These are phyloP conservation scores for Astragalus membranaceus DNA, from an alignment of 306 rosid species.

Conservation along the genomic window DNA sequence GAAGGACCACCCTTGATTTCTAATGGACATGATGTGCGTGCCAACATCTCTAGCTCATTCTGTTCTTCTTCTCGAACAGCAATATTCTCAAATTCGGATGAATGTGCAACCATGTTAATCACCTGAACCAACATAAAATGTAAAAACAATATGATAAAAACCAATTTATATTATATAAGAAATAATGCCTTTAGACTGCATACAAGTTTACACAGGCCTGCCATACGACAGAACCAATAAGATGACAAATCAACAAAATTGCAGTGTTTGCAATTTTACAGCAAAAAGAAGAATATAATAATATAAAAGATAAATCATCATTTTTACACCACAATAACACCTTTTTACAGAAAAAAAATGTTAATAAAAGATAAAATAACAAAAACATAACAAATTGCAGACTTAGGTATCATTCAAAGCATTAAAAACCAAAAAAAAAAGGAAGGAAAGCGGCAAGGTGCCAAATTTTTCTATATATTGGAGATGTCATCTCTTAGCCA, in stretches of 20 bases:
- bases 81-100: constrained; percentile 95
- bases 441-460: neutral
- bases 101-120: constrained; percentile 87
- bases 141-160: neutral
- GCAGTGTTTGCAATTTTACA: neutral
- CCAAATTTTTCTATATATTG: neutral
- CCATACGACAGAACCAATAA: neutral
- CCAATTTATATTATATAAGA: neutral
- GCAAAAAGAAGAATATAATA: neutral
- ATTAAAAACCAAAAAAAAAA: neutral
- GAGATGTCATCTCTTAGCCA: neutral
- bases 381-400: neutral
- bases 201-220: neutral
- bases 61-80: constrained; percentile 97
- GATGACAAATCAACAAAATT: neutral
- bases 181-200: neutral
- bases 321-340: neutral
- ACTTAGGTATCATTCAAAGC: neutral
- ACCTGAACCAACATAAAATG: constrained; percentile 47
- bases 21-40: constrained; percentile 67
- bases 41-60: constrained; percentile 82
- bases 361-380: neutral
- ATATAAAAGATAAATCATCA: neutral
- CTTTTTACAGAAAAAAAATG: neutral
- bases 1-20: constrained; percentile 95